These are phyloP conservation scores for Apiotrichum gracile DNA, from an alignment of 1,284 basidiomycete species.

Conservation along the genomic window DNA sequence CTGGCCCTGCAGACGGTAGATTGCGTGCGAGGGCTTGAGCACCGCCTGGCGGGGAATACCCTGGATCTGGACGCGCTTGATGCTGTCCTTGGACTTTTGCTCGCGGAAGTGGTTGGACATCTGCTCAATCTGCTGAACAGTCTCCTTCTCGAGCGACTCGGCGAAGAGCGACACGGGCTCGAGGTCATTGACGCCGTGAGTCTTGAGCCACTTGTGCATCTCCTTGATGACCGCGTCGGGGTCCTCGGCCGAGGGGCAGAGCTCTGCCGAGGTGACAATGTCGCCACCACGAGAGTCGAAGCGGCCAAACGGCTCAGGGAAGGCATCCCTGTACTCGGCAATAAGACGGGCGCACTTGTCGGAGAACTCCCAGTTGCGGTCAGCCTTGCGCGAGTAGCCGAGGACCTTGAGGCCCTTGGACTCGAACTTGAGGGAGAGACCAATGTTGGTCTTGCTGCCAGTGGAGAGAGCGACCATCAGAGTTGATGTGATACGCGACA, in stretches of 20 bases:
- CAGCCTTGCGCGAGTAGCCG: conserved; percentile 82
- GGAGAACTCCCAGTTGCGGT: conserved; percentile 88
- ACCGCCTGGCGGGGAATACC: conserved; percentile 90
- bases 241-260: conserved; percentile 60
- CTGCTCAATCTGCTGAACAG: conserved; percentile 5
- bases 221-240: conserved; percentile 69
- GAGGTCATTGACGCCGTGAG: conserved; percentile 78
- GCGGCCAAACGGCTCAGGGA: conserved; percentile 71
- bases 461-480: conserved; percentile 75
- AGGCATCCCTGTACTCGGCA: conserved; percentile 70
- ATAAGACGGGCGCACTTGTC: conserved; percentile 77
- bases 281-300: conserved; percentile 66
- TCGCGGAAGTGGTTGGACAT: conserved; percentile 59
- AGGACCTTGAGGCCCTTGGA: conserved; percentile 93
- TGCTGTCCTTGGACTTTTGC: conserved; percentile 56
- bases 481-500: conserved; percentile 87
- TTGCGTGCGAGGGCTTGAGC: conserved; percentile 84
- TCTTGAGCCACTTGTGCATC: conserved; percentile 78
- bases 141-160: conserved; percentile 81
- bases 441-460: conserved; percentile 80
- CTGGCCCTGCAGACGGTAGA: conserved; percentile 85
- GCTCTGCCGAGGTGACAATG: conserved; percentile 65
- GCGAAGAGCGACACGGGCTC: conserved; percentile 89
- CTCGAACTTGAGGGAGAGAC: conserved; percentile 93
- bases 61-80: conserved; percentile 86